phyloP scores from a whole-genome alignment of 495 filamentous ascomycete genomes.

The Hyphodiscus hymeniophilus region DNA sequence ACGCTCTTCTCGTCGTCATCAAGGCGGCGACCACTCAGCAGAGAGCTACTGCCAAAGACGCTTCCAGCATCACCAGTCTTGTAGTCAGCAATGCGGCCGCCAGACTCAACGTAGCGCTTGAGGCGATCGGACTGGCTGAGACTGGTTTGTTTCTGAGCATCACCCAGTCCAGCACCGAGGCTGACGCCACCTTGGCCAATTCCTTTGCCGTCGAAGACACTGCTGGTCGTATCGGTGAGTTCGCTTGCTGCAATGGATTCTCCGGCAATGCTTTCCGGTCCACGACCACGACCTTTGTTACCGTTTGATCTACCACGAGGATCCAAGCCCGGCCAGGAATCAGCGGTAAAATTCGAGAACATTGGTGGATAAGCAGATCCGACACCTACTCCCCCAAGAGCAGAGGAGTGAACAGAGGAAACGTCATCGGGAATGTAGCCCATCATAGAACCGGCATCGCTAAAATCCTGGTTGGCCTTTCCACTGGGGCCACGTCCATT shows the following conservation, averaged over 20 bases:
- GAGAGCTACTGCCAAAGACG: slow-evolving; percentile 61
- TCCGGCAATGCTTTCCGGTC: slow-evolving; percentile 72
- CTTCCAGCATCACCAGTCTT: slow-evolving; percentile 53
- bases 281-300: slow-evolving; percentile 49
- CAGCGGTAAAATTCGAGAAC: slow-evolving; percentile 84
- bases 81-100: slow-evolving; percentile 49
- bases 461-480: slow-evolving; percentile 52
- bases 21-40: slow-evolving; percentile 40
- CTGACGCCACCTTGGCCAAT: slow-evolving; percentile 81
- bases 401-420: slow-evolving; percentile 88
- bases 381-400: slow-evolving; percentile 73
- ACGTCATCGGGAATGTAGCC: slow-evolving; percentile 96
- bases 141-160: slow-evolving; percentile 66
- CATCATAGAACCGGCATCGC: slow-evolving; percentile 79
- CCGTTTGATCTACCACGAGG: slow-evolving; percentile 55
- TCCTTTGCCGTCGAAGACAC: slow-evolving; percentile 55
- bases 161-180: slow-evolving; percentile 68
- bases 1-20: slow-evolving; percentile 95
- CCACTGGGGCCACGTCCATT: slow-evolving; percentile 38
- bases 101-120: slow-evolving; percentile 82
- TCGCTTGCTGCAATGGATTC: slow-evolving; percentile 87
- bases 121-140: slow-evolving; percentile 79
- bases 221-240: slow-evolving; percentile 66
- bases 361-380: slow-evolving; percentile 83
- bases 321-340: slow-evolving; percentile 79